Evolutionary conservation across 768 basidiomycete genomes (phyloP).

Genomic region (Russula sp.): DNA sequence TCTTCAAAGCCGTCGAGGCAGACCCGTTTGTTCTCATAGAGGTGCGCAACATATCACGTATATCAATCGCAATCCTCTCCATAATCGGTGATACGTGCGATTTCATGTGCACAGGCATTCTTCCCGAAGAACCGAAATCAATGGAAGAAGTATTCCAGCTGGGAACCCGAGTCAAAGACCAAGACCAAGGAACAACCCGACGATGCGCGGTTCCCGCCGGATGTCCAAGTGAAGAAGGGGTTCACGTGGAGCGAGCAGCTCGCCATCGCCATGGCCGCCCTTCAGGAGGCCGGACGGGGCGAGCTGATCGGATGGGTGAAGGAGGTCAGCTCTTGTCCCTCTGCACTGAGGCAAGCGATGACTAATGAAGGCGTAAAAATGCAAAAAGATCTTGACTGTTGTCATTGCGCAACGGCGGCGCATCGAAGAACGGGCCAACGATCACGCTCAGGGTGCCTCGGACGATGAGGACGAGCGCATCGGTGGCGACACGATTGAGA

Average conservation of each 20-base stretch:
- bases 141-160: conserved; percentile 82
- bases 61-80: not conserved
- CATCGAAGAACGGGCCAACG: conserved; percentile 56
- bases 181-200: conserved; percentile 28
- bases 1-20: conserved; percentile 86
- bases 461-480: conserved; percentile 28
- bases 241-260: conserved; percentile 87
- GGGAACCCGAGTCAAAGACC: conserved; percentile 49
- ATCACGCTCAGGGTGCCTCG: conserved; percentile 28
- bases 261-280: conserved; percentile 71
- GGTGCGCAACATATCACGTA: conserved; percentile 34
- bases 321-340: conserved; percentile 53
- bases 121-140: conserved; percentile 83
- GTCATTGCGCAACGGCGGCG: conserved; percentile 53
- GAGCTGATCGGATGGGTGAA: conserved; percentile 73
- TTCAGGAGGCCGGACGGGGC: conserved; percentile 58
- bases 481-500: conserved; percentile 20
- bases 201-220: conserved; percentile 47
- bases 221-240: conserved; percentile 79
- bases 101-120: conserved; percentile 49
- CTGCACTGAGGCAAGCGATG: not conserved
- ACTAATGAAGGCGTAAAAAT: conserved; percentile 3
- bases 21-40: conserved; percentile 86
- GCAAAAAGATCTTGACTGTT: conserved; percentile 47
- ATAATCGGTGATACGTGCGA: not conserved